Conservation (phyloP, 257 asterid species). For the Galeopsis tetrahit region DNA sequence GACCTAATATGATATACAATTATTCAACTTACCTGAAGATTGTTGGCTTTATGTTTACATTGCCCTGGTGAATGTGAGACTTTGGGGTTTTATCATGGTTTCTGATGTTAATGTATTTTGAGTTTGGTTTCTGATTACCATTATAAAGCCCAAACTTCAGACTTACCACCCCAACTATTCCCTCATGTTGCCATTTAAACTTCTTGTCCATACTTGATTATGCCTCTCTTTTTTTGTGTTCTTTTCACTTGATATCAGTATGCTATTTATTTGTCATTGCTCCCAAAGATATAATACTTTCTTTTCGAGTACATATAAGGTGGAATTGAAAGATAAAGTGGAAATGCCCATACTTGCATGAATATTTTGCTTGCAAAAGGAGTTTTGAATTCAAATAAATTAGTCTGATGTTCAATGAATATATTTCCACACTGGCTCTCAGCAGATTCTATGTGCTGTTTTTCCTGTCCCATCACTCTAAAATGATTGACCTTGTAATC, state of each 20-base stretch:
- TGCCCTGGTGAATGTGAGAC: too few species aligned
- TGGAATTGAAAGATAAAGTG: not conserved
- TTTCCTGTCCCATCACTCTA: not conserved
- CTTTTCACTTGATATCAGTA: not conserved
- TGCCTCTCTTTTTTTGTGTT: not conserved
- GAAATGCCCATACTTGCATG: not conserved
- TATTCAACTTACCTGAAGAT: not conserved
- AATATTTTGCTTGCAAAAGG: not conserved
- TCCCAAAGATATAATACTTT: not conserved
- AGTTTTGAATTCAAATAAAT: too few species aligned
- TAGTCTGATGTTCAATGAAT: not conserved
- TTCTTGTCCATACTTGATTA: not conserved
- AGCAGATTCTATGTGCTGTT: not conserved
- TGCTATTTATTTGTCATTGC: not conserved
- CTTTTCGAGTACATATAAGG: not conserved
- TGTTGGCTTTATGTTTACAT: not conserved
- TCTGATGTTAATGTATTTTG: not conserved
- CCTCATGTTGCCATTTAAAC: not conserved
- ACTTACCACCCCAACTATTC: not conserved
- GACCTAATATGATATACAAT: too few species aligned
- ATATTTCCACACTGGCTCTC: not conserved
- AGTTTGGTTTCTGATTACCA: not conserved
- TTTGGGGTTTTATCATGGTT: not conserved
- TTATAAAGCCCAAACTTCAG: slow-evolving; percentile 7
- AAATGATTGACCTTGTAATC: slow-evolving; percentile 5